phyloP scores from a whole-genome alignment of 1,139 yeast genomes.

The Yamadazyma mexicana region DNA sequence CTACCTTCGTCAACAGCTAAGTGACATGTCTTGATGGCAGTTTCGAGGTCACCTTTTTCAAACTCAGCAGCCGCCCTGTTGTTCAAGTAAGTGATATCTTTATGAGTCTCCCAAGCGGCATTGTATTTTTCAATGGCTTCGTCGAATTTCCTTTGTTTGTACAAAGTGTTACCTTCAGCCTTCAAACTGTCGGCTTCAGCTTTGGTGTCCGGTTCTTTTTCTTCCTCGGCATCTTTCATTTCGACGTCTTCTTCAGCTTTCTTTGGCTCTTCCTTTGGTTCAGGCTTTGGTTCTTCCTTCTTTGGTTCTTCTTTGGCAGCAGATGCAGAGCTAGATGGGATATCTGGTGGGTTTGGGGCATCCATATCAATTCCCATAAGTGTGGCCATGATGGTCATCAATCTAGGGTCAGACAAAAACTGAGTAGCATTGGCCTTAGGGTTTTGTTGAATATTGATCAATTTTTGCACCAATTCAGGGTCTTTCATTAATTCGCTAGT shows the following conservation, averaged over 20 bases:
- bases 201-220: conserved; percentile 23
- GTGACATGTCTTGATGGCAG: conserved; percentile 78
- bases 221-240: conserved; percentile 32
- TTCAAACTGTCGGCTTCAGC: conserved; percentile 75
- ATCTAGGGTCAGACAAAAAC: conserved; percentile 74
- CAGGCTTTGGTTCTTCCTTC: conserved; percentile 12
- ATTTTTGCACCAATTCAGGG: conserved; percentile 76
- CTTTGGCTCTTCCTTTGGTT: conserved; percentile 1
- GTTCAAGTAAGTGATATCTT: conserved; percentile 91
- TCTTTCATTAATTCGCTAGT: conserved; percentile 86
- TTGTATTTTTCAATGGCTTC: conserved; percentile 87
- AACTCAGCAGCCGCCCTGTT: conserved; percentile 97
- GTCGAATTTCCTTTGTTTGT: conserved; percentile 86
- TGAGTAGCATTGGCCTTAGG: conserved; percentile 72
- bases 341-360: conserved; percentile 35
- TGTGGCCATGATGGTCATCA: conserved; percentile 87
- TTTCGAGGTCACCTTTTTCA: conserved; percentile 90
- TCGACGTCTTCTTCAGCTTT: conserved; percentile 28
- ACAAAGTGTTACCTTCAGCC: conserved; percentile 81
- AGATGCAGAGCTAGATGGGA: conserved; percentile 8
- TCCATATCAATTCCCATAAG: conserved; percentile 81
- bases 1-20: conserved; percentile 88
- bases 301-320: conserved; percentile 27
- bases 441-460: conserved; percentile 63
- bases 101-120: conserved; percentile 78